Evolutionary conservation across 192 early-diverging fungal genomes (phyloP), one percentile per base, ranked within the genome.

Genomic region (Anaeromyces robustus): DNA sequence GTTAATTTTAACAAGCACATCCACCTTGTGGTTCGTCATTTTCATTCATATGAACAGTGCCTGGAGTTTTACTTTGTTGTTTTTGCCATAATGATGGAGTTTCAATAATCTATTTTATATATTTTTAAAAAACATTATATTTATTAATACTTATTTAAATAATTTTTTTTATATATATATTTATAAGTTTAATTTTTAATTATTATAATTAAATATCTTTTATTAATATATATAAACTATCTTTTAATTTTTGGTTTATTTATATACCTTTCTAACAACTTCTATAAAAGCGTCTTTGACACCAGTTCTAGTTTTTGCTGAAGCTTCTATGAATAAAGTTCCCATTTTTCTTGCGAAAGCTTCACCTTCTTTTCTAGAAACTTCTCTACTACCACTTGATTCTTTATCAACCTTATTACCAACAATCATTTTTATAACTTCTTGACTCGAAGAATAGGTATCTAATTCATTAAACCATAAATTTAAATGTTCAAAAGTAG

Each of bases 341-440:
- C 96, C 94, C 85, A 95, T 90, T 81, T 92, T 91, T 78, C 90
- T 88, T 30, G 97, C 97, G 84, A 94, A 96, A n/a, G 92, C 95
- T 59, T 92, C 92, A 29, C 96, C 97, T 82, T 99, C 97, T 81
- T 93, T 92, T 80, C 92, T 84, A 30, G 92, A 86, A 79, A 99
- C 97, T 79, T 92, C 92, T 43, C 94, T 84, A 77, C 85, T 89
- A 11, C 85, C 81, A 2, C 82, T 78, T 5, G 80, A 81, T 87
- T 94, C 96, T 89, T 95, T 96, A 88, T 99, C 98, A 77, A 94
- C 92, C 84, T 99, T 99, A 86, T 99, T 99, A 78, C 97, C 98
- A 28, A 99, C 94, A 84, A 99, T 93, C 90, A 98, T 97, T 87
- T 95, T 97, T 32, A 99, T 93, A 39, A 99, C 93, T 30, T 96